phyloP scores from a whole-genome alignment of 1,284 basidiomycete genomes.

The Tylopilus orsonianus region DNA sequence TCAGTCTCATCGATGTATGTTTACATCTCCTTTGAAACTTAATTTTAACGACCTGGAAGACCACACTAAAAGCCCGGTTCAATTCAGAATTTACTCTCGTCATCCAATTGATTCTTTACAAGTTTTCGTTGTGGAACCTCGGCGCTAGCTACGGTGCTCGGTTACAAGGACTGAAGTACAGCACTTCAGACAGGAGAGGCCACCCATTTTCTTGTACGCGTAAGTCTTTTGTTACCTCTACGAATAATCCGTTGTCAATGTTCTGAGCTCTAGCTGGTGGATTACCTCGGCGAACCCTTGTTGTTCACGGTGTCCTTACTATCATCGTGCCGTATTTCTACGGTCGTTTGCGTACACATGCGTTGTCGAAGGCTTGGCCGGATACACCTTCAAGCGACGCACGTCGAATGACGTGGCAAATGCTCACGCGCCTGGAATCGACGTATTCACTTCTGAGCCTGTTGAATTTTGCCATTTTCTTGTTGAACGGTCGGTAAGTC shows the following conservation, averaged over 20 bases:
- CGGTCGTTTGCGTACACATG: constrained; percentile 69
- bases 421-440: constrained; percentile 69
- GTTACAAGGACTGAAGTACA: constrained; percentile 82
- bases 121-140: constrained; percentile 79
- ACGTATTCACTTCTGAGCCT: constrained; percentile 61
- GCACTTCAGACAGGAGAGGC: constrained; percentile 37
- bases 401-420: constrained; percentile 75
- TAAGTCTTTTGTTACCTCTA: constrained; percentile 16
- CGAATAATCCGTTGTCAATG: constrained; percentile 13
- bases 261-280: constrained; percentile 52
- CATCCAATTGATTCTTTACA: constrained; percentile 80
- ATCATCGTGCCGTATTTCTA: constrained; percentile 81
- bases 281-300: constrained; percentile 57
- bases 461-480: constrained; percentile 78
- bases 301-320: constrained; percentile 74
- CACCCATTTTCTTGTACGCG: constrained; percentile 15
- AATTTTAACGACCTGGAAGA: constrained; percentile 38
- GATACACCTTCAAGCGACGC: constrained; percentile 80
- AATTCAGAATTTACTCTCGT: constrained; percentile 83
- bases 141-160: constrained; percentile 89
- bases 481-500: constrained; percentile 82
- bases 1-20: constrained; percentile 72
- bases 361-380: constrained; percentile 85
- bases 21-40: constrained; percentile 1
- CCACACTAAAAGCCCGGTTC: constrained; percentile 62